Percentiles rank a stretch among this genome's conserved stretches.
These are phyloP conservation scores for Termitomyces sp. DNA, from an alignment of 768 basidiomycete species.

Conservation along the genomic window DNA sequence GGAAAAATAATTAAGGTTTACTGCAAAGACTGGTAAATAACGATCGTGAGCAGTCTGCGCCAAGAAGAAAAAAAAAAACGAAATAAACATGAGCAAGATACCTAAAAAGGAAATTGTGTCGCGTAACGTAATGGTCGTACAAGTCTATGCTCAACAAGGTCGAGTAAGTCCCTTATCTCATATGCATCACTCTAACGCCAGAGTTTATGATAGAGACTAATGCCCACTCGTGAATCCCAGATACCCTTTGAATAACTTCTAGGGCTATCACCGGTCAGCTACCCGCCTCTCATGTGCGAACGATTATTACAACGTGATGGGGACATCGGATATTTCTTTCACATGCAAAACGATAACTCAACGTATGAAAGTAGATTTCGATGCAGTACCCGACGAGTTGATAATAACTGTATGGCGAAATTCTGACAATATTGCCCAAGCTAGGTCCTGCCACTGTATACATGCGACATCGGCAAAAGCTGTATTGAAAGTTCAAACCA, in stretches of 20 bases:
- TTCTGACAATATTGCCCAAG: not conserved
- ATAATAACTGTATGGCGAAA: not conserved
- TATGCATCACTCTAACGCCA: not conserved
- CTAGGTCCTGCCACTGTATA: not conserved
- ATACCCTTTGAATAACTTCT: not conserved
- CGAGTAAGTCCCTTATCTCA: not conserved
- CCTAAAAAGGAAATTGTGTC: too few relatives aligned
- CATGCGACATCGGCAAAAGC: not conserved
- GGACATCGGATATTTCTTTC: not conserved
- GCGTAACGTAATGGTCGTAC: too few relatives aligned
- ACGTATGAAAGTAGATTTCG: not conserved
- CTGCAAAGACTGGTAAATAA: too few relatives aligned
- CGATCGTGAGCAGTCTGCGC: too few relatives aligned
- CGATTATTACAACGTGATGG: not conserved
- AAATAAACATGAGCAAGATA: too few relatives aligned
- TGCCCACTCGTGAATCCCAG: not conserved
- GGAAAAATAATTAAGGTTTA: too few relatives aligned
- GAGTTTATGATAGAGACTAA: not conserved
- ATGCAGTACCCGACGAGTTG: not conserved
- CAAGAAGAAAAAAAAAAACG: too few relatives aligned
- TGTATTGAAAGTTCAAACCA: too few relatives aligned
- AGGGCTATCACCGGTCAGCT: not conserved
- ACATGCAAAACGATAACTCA: not conserved
- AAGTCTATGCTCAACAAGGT: not conserved
- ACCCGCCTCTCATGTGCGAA: not conserved